Evolutionary conservation across 257 asterid species (phyloP).

Genomic region (Paraleonurus japonicus): DNA sequence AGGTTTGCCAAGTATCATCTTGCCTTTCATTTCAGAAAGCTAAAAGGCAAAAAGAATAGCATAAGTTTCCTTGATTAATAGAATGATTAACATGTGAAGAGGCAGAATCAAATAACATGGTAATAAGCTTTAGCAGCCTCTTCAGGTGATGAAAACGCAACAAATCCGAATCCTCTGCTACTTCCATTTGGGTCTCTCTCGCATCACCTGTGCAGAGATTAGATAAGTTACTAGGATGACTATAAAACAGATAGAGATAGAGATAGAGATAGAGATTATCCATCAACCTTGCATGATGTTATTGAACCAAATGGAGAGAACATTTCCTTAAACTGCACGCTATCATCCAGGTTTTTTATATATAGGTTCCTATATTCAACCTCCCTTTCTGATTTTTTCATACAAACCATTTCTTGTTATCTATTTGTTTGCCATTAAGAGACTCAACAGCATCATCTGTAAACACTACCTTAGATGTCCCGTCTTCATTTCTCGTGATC

Average conservation of each 20-base stretch:
- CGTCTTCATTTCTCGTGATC: conserved; percentile 76
- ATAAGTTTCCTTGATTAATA: neutral
- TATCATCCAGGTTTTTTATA: conserved; percentile 80
- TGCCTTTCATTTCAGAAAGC: conserved; percentile 86
- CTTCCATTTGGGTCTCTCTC: conserved; percentile 81
- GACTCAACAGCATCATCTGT: conserved; percentile 92
- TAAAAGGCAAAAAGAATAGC: conserved; percentile 8
- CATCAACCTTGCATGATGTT: conserved; percentile 88
- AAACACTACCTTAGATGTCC: too few relatives aligned
- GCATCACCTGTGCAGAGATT: conserved; percentile 65
- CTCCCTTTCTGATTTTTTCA: conserved; percentile 94
- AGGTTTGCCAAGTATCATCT: conserved; percentile 80
- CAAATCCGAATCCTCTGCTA: conserved; percentile 96
- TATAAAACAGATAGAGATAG: neutral
- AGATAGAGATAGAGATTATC: neutral
- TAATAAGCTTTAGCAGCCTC: conserved; percentile 55
- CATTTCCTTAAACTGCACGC: conserved; percentile 70
- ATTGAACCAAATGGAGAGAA: conserved; percentile 74
- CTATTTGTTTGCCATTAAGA: conserved; percentile 65
- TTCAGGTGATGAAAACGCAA: conserved; percentile 83
- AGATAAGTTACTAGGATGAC: conserved; percentile 9
- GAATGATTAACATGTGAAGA: conserved; percentile 1
- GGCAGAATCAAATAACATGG: neutral
- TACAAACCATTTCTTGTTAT: conserved; percentile 82
- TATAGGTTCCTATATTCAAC: conserved; percentile 70